phyloP scores from a whole-genome alignment of 2,329 filamentous ascomycete species.

The Aspergillus persii region DNA sequence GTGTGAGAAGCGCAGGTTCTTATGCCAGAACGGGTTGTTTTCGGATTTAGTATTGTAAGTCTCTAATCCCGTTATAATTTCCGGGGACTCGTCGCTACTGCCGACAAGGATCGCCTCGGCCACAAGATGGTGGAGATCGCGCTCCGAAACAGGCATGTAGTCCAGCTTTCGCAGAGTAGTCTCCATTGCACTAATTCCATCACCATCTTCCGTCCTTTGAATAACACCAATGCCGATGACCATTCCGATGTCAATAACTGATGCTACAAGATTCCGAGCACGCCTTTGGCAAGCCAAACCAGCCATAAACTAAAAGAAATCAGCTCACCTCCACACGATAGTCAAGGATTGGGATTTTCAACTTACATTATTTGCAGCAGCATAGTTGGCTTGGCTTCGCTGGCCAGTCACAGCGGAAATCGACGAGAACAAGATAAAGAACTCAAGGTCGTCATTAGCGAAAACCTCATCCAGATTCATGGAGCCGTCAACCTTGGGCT shows the following conservation, averaged over 20 bases:
- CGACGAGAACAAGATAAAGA: slow-evolving; percentile 44
- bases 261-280: slow-evolving; percentile 16
- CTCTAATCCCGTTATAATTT: slow-evolving; percentile 5
- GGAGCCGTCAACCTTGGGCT: slow-evolving; percentile 20
- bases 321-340: background rate
- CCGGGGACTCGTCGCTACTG: slow-evolving; percentile 1
- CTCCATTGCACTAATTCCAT: slow-evolving; percentile 17
- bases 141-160: slow-evolving; percentile 24
- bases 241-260: slow-evolving; percentile 22
- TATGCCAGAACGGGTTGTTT: slow-evolving; percentile 6
- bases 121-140: slow-evolving; percentile 30
- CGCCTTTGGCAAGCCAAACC: slow-evolving; percentile 22
- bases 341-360: background rate
- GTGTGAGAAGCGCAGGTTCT: slow-evolving; percentile 7
- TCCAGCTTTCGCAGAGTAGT: slow-evolving; percentile 16
- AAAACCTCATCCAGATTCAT: slow-evolving; percentile 16
- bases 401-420: slow-evolving; percentile 36
- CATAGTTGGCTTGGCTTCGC: slow-evolving; percentile 39
- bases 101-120: slow-evolving; percentile 27
- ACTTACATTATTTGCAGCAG: slow-evolving; percentile 32
- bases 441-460: slow-evolving; percentile 21
- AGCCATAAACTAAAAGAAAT: slow-evolving; percentile 32
- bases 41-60: background rate
- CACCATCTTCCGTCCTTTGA: slow-evolving; percentile 7
- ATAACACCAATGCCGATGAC: slow-evolving; percentile 27